Percentiles rank a stretch among this genome's conserved stretches.
phyloP scores from a whole-genome alignment of 495 filamentous ascomycete genomes.

The Massariosphaeria phaeospora region DNA sequence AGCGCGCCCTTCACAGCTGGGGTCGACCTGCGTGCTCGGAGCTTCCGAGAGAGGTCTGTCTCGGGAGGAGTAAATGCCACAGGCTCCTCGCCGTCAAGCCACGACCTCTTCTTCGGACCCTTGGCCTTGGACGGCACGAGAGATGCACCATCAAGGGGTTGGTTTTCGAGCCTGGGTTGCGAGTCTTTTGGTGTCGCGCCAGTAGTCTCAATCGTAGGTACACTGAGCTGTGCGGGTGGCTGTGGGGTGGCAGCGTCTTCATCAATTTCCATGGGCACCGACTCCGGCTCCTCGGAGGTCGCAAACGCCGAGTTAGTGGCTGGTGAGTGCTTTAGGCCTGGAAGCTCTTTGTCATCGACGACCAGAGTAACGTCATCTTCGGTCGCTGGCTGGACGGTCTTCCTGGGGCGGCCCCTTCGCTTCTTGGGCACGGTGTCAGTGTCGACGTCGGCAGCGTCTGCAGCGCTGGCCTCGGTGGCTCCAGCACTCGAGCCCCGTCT shows the following conservation, averaged over 20 bases:
- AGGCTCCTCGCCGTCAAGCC: constrained; percentile 2
- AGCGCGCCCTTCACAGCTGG: constrained; percentile 1
- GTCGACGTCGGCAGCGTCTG: neutral
- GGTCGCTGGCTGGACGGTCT: constrained; percentile 20
- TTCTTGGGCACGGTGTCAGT: constrained; percentile 27
- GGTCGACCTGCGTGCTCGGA: constrained; percentile 9
- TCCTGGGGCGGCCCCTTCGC: constrained; percentile 26
- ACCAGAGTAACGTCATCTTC: constrained; percentile 1
- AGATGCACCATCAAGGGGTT: neutral
- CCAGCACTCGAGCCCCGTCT: constrained; percentile 12
- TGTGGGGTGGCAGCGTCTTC: neutral
- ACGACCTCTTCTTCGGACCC: neutral
- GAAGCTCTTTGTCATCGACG: neutral
- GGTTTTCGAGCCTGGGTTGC: neutral
- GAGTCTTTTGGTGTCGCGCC: neutral
- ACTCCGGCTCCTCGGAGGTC: neutral
- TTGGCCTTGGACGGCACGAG: neutral
- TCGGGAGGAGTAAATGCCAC: neutral
- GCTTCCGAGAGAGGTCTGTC: constrained; percentile 7
- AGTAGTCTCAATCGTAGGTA: constrained; percentile 2
- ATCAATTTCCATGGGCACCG: neutral
- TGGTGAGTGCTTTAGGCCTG: too few relatives aligned
- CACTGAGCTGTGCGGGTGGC: neutral
- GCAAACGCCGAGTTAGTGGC: neutral
- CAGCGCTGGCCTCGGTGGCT: neutral